A percentile compares a stretch with the other conserved stretches of the same genome.
Evolutionary conservation across 164 flowering plant genomes (phyloP).

Genomic region (Aristolochia fimbriata): DNA sequence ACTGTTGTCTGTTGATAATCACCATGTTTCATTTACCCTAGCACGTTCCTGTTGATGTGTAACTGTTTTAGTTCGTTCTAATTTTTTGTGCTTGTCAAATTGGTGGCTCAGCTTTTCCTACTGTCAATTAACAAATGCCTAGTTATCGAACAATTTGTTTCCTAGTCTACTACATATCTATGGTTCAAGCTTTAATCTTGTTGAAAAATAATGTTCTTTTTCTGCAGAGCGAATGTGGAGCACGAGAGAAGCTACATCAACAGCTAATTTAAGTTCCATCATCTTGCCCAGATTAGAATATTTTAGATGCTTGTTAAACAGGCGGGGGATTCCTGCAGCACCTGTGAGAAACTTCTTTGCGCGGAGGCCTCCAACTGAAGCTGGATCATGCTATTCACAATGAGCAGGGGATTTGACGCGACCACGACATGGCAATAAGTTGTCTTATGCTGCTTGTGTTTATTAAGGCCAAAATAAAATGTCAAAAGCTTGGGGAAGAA

Average conservation of each 20-base stretch:
- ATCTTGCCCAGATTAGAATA: slow-evolving; percentile 62
- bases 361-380: slow-evolving; percentile 53
- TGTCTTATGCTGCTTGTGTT: too few species aligned
- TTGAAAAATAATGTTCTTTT: background rate
- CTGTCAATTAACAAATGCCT: background rate
- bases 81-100: background rate
- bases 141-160: background rate
- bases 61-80: background rate
- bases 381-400: slow-evolving; percentile 80
- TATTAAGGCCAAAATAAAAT: too few species aligned
- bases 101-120: background rate
- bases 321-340: slow-evolving; percentile 81
- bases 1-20: too few species aligned
- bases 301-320: slow-evolving; percentile 79
- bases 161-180: too few species aligned
- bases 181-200: background rate
- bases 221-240: slow-evolving; percentile 82
- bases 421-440: too few species aligned
- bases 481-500: too few species aligned
- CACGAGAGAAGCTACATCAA: slow-evolving; percentile 30
- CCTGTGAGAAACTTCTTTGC: slow-evolving; percentile 65
- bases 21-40: background rate
- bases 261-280: slow-evolving; percentile 24
- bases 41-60: background rate
- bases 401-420: background rate